Conservation (phyloP, 2,329 filamentous ascomycete genomes). For the Acrocalymma vagum region DNA sequence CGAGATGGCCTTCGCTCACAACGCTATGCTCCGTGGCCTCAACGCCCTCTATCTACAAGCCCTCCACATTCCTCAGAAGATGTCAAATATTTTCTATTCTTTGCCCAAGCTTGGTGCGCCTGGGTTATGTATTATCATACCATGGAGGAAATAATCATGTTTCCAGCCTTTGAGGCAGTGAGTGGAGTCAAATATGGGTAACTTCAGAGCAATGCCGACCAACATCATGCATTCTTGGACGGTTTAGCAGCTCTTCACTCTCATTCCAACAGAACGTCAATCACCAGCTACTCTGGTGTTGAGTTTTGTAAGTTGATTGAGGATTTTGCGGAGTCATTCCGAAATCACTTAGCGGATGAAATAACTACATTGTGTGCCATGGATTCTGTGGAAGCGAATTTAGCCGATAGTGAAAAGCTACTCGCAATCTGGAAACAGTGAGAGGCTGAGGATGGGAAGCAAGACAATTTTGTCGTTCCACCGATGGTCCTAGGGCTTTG, state of each 20-base stretch:
- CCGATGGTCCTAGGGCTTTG: conserved; percentile 17
- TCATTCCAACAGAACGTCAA: conserved; percentile 16
- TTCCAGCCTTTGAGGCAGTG: conserved; percentile 43
- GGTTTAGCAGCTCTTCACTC: conserved; percentile 32
- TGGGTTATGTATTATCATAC: conserved; percentile 46
- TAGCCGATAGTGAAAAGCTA: neutral
- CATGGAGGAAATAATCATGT: conserved; percentile 43
- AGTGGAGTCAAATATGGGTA: conserved; percentile 28
- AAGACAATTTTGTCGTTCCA: conserved; percentile 10
- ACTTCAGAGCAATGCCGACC: conserved; percentile 37
- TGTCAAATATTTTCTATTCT: conserved; percentile 33
- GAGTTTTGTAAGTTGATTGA: conserved; percentile 12
- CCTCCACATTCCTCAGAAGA: conserved; percentile 27
- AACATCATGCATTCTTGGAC: conserved; percentile 40
- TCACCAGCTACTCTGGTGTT: conserved; percentile 4
- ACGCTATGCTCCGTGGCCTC: conserved; percentile 24
- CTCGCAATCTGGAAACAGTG: conserved; percentile 6
- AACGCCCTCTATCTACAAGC: conserved; percentile 47
- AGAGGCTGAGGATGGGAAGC: conserved; percentile 9
- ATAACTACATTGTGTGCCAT: conserved; percentile 18
- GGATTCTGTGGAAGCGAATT: conserved; percentile 4
- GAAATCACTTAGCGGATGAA: conserved; percentile 15
- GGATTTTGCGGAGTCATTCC: conserved; percentile 12
- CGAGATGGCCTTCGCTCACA: conserved; percentile 43
- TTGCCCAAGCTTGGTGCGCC: conserved; percentile 36